Evolutionary conservation across 257 asterid genomes (phyloP), one percentile per base, ranked within the genome.

Genomic region (Gentiana macrophylla): DNA sequence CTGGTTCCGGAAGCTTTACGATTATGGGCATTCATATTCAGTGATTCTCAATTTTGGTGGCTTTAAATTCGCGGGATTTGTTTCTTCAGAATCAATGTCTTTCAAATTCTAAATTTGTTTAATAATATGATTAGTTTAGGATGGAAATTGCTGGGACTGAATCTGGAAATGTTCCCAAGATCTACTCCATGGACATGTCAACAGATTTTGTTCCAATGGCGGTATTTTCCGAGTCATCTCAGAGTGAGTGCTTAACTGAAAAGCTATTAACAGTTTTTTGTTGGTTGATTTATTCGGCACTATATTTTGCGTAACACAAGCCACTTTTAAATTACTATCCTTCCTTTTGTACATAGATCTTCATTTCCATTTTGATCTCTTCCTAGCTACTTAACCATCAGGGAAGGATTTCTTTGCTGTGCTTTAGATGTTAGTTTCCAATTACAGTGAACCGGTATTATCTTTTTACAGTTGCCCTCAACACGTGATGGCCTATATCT

Each of bases 171-270:
- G 61, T 72, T 64, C 95, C 94, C 36, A 82, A 67, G 50, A 50
- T 70, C 77, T 86, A 77, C 82, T 63, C 92, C 24, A 68, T 91
- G 98, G 84, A 82, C 76, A 82, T 84, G 96, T 82, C 96, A 57
- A 82, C 84, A n/a, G 81, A 84, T 73, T 77, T 87, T 72, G 49
- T 79, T 60, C 98, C 96, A 33, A 84, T 91, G 95, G 75, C 84
- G 7, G 83, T 91, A 44, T 79, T 87, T 70, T 70, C 95, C 2
- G 98, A 82, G 84, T 77, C 96, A 33, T 62, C 79, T 59, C 89
- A 84, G 75, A 95, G 97, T 80, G 56, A 64, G 72, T 69, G 36
- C 57, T 24, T 33, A 7, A 41, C 9, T 41, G n/a, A 35, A 46
- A 46, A 32, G 24, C 36, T 49, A 1, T 49, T 7, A 32, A 32